Base-by-base conservation (phyloP, 2,329 filamentous ascomycete species). In the Colletotrichum endophyticum region DNA sequence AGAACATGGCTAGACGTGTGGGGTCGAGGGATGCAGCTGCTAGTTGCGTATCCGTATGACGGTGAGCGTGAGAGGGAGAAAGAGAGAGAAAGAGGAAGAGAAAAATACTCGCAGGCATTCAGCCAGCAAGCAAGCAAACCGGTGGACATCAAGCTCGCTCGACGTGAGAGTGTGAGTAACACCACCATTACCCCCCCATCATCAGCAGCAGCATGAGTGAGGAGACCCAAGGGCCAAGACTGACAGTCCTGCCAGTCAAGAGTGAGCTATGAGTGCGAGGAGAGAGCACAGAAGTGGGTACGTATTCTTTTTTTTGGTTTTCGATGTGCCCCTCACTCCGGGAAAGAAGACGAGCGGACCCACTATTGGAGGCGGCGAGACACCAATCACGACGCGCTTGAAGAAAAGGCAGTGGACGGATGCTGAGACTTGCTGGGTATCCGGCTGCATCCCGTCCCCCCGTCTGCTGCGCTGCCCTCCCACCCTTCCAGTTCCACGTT, bases 371-470 rank as follows among this genome's bases (percentile, higher is more conserved):
- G 9, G 19, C 39, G 15, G 8, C 6, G n/a, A 5, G 16, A 30
- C 5, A 13, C 73, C 73, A 76, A 76, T 76, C 63, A 73, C 8
- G 19, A 15, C n/a, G 27, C 44, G 30, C 16, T 4, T n/a, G 61
- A 49, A 66, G 59, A 71, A 74, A 74, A 71, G 67, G 49, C 72
- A 74, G 59, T 72, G 69, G 53, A 44, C 61, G 73, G 61, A 63
- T 75, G 70, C 73, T 68, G 73, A 76, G 70, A 76, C 77, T 78
- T 70, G 67, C 77, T 75, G 74, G 74, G 66, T 74, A 49, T 66
- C 64, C 71, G 70, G 64, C 70, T 74, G 73, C 70, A 74, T 76
- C 66, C 70, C 25, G 28, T 44, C 53, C 27, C 71, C 28, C 63
- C 53, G 53, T 22, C 53, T 27, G 53, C 39, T 44, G 39, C 39